Base-by-base conservation (phyloP, 805 yeast genomes). In the Priceomyces castillae region DNA sequence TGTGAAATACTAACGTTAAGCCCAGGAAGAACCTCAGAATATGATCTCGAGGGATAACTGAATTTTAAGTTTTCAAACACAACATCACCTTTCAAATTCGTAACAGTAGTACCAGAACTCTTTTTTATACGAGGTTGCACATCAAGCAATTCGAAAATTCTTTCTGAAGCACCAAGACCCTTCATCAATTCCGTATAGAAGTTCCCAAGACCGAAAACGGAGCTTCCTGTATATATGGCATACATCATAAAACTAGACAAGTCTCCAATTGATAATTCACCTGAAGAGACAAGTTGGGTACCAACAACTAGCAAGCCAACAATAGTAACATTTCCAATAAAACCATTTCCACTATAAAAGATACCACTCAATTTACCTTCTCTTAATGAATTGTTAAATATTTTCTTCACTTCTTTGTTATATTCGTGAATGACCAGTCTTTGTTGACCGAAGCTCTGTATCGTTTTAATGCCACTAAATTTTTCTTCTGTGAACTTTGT, bases 181-280 rank as follows among this genome's bases (percentile, higher is more conserved):
- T 92, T 92, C 97, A 92, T 92, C 46, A 92, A 69, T 62, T 92
- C 98, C 2, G 95, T 82, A 59, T 90, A 92, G 60, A 92, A 92
- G 56, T 86, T 86, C 0, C 96, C 92, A 15, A 92, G 61, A 0
- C 97, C 96, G 63, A 86, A 86, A 54, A 90, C 86, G 7, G 97
- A 88, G n/a, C 89, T 74, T 0, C 97, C 98, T 2, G 96, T 86
- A 62, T 87, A 92, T 1, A 88, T 88, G 0, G 97, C 94, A 65
- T 92, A 92, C 94, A 92, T 86, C 82, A 90, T 84, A 62, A 90
- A 92, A 40, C 95, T 85, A 4, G 96, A 84, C 35, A 92, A 73
- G 54, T 90, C 97, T 41, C 98, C 98, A 31, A 90, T 77, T 0
- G 95, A 78, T 44, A 92, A 64, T 34, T 80, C 80, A 0, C 97